phyloP scores from a whole-genome alignment of 2,329 filamentous ascomycete species.

The Sporothrix humicola region DNA sequence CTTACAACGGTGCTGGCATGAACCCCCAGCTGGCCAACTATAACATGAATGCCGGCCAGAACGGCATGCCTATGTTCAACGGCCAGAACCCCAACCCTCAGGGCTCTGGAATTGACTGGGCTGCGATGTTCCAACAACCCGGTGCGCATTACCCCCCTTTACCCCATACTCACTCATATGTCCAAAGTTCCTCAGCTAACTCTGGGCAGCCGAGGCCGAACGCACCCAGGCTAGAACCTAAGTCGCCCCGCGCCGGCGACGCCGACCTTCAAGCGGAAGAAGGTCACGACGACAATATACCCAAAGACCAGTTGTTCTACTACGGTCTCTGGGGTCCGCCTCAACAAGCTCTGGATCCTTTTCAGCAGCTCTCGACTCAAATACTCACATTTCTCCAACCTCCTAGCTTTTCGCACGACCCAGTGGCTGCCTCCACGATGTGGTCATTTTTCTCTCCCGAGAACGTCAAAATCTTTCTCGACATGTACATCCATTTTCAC shows the following conservation, averaged over 20 bases:
- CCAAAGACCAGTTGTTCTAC: conserved; percentile 52
- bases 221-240: conserved; percentile 71
- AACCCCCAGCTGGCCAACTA: conserved; percentile 69
- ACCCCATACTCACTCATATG: conserved; percentile 60
- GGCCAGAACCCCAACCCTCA: conserved; percentile 66
- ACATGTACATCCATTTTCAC: conserved; percentile 74
- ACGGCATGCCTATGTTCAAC: conserved; percentile 68
- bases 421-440: conserved; percentile 56
- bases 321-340: conserved; percentile 58
- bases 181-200: conserved; percentile 64
- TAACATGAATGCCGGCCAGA: conserved; percentile 67
- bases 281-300: conserved; percentile 39
- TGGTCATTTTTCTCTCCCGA: conserved; percentile 68
- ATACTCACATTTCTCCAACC: conserved; percentile 63
- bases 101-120: conserved; percentile 70
- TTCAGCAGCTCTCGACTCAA: conserved; percentile 60
- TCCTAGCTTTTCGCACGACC: conserved; percentile 62
- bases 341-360: conserved; percentile 56
- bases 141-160: conserved; percentile 55
- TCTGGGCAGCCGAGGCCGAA: conserved; percentile 68
- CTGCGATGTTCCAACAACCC: conserved; percentile 76
- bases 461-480: conserved; percentile 73
- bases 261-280: conserved; percentile 51
- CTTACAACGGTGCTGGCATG: conserved; percentile 67
- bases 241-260: conserved; percentile 57